Conservation (phyloP, 805 yeast species). For the Yamadazyma phyllophila region DNA sequence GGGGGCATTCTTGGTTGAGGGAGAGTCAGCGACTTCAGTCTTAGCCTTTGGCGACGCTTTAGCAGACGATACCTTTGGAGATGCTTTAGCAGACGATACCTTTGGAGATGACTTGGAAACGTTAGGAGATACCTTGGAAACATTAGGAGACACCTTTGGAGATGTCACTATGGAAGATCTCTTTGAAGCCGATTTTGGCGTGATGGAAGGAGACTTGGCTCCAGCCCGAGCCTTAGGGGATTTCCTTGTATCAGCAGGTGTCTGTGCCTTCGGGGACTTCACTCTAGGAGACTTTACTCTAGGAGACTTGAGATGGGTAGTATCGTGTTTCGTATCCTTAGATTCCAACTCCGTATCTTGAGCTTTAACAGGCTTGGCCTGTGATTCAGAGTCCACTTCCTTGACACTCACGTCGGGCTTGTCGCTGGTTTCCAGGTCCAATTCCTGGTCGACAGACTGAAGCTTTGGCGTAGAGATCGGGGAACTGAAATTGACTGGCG, state of each 20-base stretch:
- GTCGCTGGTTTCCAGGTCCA: neutral
- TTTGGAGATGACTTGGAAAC: too few species aligned
- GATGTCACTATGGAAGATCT: too few species aligned
- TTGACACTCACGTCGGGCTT: too few species aligned
- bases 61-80: neutral
- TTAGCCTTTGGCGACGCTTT: neutral
- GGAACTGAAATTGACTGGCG: neutral
- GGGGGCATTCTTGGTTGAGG: too few species aligned
- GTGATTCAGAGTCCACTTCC: neutral
- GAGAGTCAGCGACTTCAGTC: too few species aligned
- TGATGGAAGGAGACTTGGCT: too few species aligned
- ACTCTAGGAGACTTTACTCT: neutral
- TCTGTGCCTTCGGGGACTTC: neutral
- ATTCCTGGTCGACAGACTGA: constrained; percentile 1
- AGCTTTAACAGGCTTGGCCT: too few species aligned
- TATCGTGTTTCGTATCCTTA: too few species aligned
- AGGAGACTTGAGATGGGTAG: neutral
- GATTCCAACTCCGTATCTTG: too few species aligned
- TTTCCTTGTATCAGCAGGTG: neutral
- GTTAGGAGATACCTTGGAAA: too few species aligned
- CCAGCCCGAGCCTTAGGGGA: neutral
- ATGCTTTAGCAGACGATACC: too few species aligned
- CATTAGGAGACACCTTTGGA: too few species aligned
- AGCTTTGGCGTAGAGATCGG: constrained; percentile 5
- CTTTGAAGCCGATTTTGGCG: neutral